Evolutionary conservation across 192 early-diverging fungal species (phyloP), one percentile per base, ranked within the genome.

Genomic region (Rhizophagus prolifer): DNA sequence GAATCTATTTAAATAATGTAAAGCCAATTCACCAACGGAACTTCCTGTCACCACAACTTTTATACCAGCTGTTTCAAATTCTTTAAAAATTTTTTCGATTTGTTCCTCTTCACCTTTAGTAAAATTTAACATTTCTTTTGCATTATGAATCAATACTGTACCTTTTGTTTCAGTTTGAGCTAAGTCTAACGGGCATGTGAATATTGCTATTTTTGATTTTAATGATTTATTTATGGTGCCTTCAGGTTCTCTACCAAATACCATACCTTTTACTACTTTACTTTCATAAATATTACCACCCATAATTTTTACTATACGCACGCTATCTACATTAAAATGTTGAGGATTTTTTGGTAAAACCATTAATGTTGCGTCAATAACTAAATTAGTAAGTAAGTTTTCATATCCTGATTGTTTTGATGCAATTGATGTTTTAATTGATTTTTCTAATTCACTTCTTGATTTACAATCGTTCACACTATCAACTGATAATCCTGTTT

Each of bases 121-220:
- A 83, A 97, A 99, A 81, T 94, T 91, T 31, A 98, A 87, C 97
- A 99, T 98, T 81, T 98, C 97, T 67, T 88, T 84, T 60, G 97
- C 97, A 82, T 93, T 97, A 80, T 96, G 92, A 83, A 99, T 94
- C 82, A 99, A 88, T 62, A 99, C 97, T 21, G 97, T 99, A 66
- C 97, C 97, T 91, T 99, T 99, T 58, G 97, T 99, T 83, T 99
- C 97, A 34, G 97, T 99, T 83, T 95, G 91, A 9, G 93, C 85
- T 65, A 96, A 90, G 82, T 99, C 97, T 64, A 99, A 87, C 12
- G 94, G 90, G 82, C 95, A 99, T 19, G 94, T 91, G 82, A 95
- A 99, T 78, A 99, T 92, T 58, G 94, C 97, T 36, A 99, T 90
- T 86, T 96, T 95, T 73, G 95, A 96, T 80, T 94, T 92, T 58